A percentile compares a stretch with the other conserved stretches of the same genome.
Conservation (phyloP, 306 rosid genomes). For the Lotus japonicus region DNA sequence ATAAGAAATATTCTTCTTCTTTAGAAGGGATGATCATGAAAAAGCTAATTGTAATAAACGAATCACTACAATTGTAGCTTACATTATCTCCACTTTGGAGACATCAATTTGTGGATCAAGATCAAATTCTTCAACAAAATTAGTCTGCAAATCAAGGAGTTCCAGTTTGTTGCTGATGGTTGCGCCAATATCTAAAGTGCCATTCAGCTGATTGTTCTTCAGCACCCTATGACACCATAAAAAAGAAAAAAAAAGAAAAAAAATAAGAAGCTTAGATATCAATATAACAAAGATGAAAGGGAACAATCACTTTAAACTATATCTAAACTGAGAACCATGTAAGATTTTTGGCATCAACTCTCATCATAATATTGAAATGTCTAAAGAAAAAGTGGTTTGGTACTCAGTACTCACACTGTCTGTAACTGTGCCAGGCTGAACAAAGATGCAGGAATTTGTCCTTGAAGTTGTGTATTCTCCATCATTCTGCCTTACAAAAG, state of each 20-base stretch:
- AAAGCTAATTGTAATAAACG: background rate
- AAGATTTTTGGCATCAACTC: background rate
- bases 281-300: background rate
- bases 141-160: constrained; percentile 31
- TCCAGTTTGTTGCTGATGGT: constrained; percentile 23
- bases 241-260: background rate
- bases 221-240: constrained; percentile 23
- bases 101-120: background rate
- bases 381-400: background rate
- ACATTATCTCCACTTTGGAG: constrained; percentile 26
- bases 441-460: constrained; percentile 39
- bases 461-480: constrained; percentile 40
- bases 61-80: background rate
- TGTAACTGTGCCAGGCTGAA: constrained; percentile 40
- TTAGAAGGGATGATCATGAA: no score
- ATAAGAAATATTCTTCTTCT: background rate
- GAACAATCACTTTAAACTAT: background rate
- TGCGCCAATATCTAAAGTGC: constrained; percentile 29
- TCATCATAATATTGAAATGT: background rate
- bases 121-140: background rate
- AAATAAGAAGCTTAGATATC: background rate
- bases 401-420: constrained; percentile 46
- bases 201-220: constrained; percentile 24
- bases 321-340: background rate
- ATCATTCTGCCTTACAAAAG: constrained; percentile 40